Base-by-base conservation (phyloP, 306 rosid genomes). In the Cucurbita argyrosperma region DNA sequence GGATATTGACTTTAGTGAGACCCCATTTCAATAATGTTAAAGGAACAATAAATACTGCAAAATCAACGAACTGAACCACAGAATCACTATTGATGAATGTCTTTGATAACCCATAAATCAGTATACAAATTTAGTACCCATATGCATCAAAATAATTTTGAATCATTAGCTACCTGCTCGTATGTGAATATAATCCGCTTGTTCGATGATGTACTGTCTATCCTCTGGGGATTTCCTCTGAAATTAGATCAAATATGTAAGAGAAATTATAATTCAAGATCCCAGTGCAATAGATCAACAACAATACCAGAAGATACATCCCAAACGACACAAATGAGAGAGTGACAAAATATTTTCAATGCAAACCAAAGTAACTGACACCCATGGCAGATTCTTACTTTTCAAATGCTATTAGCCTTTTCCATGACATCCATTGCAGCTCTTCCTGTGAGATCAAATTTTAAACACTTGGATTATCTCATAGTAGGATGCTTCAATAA, bases 171-270 rank as follows among this genome's bases (percentile, higher is more conserved):
- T 84, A 90, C 98, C 97, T 90, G 98, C 84, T 94, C 97, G 65
- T 94, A 94, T 13, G 97, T 86, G 87, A 90, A 89, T 72, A 88
- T 72, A 74, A 90, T 61, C 85, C 98, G 88, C 79, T 90, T 94
- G 88, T 88, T 94, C 79, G 98, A 94, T 76, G 95, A 87, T 26
- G 86, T 86, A 52, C 85, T 78, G 77, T 94, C 98, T 79, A 94
- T 88, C 88, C 98, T 90, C 82, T 94, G 98, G 59, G 98, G 98
- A 81, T 94, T 94, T 80, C 98, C 97, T 83, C 98, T 94, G 87
- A 74, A 79, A 79, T 45, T 49, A 58, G 81, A 74, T 59, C 18
- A 65, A 5, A 72, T 14, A 45, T 75, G 76, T 40, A 55, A 50
- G 30, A 54, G 56, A 19, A 19, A 76, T 77, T 76, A 74, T 64